Base-by-base conservation (phyloP, 306 rosid genomes). In the Fagus crenata region DNA sequence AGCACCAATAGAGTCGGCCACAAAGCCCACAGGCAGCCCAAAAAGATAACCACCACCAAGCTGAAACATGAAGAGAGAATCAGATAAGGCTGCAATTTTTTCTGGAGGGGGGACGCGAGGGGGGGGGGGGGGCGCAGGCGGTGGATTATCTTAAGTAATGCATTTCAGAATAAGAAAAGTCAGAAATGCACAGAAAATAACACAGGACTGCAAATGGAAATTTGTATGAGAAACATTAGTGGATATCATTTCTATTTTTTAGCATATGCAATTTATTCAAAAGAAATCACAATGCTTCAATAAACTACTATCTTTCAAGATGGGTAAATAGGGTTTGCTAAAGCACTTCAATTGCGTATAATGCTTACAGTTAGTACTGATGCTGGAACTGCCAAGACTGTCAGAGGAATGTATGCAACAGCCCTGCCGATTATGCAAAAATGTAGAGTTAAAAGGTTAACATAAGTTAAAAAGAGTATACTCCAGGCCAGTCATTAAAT, bases 41-140 rank as follows among this genome's bases (percentile, higher is more conserved):
- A 92, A 94, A 76, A 94, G 91, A 89, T 94, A 92, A 71, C 98
- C 97, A 40, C 98, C 97, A 11, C 98, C 98, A 15, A 93, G 89
- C 97, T 92, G 94, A 85, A 81, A 69, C 53, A 84, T 49, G 18
- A 39, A 75, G 33, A 69, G 9, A 70, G 55, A 22, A 36, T 17
- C 53, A 73, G 49, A 59, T 37, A 78, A 73, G 53, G 61, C 49
- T 51, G 56, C 4, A 53, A 17, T 32, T n/a, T n/a, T 11, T 15
- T 7, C 3, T 4, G 8, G n/a, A 9, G 0, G 1, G 7, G 49
- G 49, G 28, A 12, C 33, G 42, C n/a, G 40, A 41, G 5, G 36
- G 32, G 9, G 64, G 5, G 28, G 15, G 72, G 33, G 33, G 49
- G 6, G 2, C 22, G n/a, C 17, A 22, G 0, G 28, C 28, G 28